Conservation (phyloP, 2,329 filamentous ascomycete species). For the Aureobasidium mangrovei region DNA sequence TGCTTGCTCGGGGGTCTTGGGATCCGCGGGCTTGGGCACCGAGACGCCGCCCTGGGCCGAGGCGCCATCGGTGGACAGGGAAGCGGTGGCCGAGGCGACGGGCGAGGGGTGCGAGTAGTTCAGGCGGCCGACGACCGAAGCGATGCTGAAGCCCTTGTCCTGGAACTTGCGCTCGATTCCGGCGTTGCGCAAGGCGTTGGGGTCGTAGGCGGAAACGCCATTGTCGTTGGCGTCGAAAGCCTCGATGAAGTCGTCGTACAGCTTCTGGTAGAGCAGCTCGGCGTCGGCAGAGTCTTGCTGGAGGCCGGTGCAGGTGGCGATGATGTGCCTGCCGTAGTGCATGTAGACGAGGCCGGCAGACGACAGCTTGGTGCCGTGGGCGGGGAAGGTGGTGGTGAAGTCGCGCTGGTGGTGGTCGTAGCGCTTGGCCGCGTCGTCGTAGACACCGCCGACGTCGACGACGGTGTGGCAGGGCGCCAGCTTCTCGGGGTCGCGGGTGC, state of each 20-base stretch:
- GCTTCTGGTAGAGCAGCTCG: slow-evolving; percentile 69
- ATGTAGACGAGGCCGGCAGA: slow-evolving; percentile 91
- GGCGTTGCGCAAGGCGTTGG: slow-evolving; percentile 56
- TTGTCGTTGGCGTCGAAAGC: slow-evolving; percentile 97
- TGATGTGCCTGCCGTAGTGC: slow-evolving; percentile 83
- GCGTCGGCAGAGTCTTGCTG: slow-evolving; percentile 58
- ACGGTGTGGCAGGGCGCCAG: slow-evolving; percentile 85
- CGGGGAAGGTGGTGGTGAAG: slow-evolving; percentile 79
- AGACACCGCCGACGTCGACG: slow-evolving; percentile 94
- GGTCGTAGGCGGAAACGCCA: slow-evolving; percentile 76
- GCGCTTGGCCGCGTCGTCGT: slow-evolving; percentile 65
- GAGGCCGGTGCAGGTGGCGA: slow-evolving; percentile 57
- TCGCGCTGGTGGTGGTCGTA: slow-evolving; percentile 97
- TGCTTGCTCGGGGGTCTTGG: slow-evolving; percentile 31
- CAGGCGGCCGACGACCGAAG: slow-evolving; percentile 76
- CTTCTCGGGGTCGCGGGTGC: slow-evolving; percentile 73
- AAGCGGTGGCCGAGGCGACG: slow-evolving; percentile 23
- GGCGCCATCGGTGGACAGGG: slow-evolving; percentile 14
- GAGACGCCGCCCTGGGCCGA: slow-evolving; percentile 11
- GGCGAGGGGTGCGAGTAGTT: slow-evolving; percentile 51
- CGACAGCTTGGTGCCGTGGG: slow-evolving; percentile 77
- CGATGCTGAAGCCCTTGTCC: slow-evolving; percentile 73
- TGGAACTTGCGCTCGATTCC: slow-evolving; percentile 76
- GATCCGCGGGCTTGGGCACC: slow-evolving; percentile 5
- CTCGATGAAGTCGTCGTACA: slow-evolving; percentile 91